Evolutionary conservation across 2,329 filamentous ascomycete genomes (phyloP), one percentile per base, ranked within the genome.

Genomic region (Colletotrichum liriopes): DNA sequence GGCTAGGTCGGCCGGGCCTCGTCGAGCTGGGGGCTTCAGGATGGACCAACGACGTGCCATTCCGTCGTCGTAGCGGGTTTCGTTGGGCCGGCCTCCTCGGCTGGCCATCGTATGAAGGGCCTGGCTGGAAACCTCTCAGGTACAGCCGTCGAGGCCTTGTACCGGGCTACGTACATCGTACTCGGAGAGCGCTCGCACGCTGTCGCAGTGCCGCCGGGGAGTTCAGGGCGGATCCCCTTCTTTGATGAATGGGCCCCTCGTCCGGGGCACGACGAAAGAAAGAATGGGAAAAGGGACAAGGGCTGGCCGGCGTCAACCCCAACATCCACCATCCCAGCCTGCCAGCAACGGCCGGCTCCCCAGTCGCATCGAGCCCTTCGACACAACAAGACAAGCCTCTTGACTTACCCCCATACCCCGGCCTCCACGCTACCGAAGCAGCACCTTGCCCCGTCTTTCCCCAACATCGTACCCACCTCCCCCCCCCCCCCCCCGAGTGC

Each of bases 391-490:
- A 68, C 65, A 68, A 68, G 69, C 58, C 65, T 63, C 69, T 47
- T 45, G 58, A 55, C 32, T 26, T 47, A 45, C 43, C 49, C 49
- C 58, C 58, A 37, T 63, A 69, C 52, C 69, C 69, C 69, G 45
- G 65, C 65, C 52, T 72, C 49, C 59, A 69, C 65, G 69, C 69
- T 69, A 63, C 58, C 51, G 41, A 68, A 58, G 37, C 56, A 71
- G 68, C 65, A 55, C 29, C 49, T 20, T 62, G 59, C 67, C 67
- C 71, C 71, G 71, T 71, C 71, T 73, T 73, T 73, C 71, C 67
- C 71, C 71, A 73, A 73, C 67, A 71, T 73, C 56, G 61, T 58
- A 45, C 51, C 60, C 65, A 59, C 65, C 45, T 32, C 26, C 43
- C 41, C 60, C 43, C 61, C 41, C 41, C 43, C 52, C 32, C 43